Percentiles rank a stretch among this genome's conserved stretches.
phyloP scores from a whole-genome alignment of 352 stramenopile species.

The Pythium plurisporium region DNA sequence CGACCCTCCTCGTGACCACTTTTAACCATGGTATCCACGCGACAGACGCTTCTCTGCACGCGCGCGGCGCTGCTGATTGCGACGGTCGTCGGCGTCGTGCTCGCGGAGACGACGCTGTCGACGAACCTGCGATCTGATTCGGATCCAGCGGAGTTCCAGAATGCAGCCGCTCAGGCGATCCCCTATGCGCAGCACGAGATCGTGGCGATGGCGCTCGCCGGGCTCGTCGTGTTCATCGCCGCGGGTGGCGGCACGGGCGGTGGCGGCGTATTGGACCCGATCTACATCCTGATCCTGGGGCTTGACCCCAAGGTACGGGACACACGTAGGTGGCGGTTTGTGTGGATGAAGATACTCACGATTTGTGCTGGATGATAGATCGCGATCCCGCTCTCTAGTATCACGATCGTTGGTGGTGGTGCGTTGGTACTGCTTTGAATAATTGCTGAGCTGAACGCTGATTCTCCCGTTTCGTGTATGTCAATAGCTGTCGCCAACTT shows the following conservation, averaged over 20 bases:
- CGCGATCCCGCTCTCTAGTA: conserved; percentile 94
- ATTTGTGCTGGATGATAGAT: conserved; percentile 25
- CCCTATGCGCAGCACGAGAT: conserved; percentile 39
- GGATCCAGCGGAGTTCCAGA: neutral
- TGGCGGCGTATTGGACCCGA: conserved; percentile 93
- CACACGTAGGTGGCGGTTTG: neutral
- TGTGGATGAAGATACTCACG: neutral
- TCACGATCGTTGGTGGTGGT: conserved; percentile 91
- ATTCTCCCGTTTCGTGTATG: neutral
- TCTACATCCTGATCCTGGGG: conserved; percentile 94
- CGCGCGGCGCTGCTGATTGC: neutral
- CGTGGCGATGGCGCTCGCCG: conserved; percentile 42
- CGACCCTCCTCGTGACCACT: too few relatives aligned
- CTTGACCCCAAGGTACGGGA: conserved; percentile 81
- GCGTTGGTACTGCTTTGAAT: neutral
- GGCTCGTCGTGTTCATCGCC: conserved; percentile 81
- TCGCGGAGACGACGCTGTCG: neutral
- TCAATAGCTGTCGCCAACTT: conserved; percentile 88
- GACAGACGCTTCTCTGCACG: neutral
- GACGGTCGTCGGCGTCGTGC: neutral
- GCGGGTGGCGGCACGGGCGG: conserved; percentile 88
- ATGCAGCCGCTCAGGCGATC: conserved; percentile 21
- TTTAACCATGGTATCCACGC: neutral
- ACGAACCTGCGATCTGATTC: conserved; percentile 2
- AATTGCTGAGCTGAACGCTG: neutral